Base-by-base conservation (phyloP, 2,329 filamentous ascomycete species). In the Corynespora cassiicola region DNA sequence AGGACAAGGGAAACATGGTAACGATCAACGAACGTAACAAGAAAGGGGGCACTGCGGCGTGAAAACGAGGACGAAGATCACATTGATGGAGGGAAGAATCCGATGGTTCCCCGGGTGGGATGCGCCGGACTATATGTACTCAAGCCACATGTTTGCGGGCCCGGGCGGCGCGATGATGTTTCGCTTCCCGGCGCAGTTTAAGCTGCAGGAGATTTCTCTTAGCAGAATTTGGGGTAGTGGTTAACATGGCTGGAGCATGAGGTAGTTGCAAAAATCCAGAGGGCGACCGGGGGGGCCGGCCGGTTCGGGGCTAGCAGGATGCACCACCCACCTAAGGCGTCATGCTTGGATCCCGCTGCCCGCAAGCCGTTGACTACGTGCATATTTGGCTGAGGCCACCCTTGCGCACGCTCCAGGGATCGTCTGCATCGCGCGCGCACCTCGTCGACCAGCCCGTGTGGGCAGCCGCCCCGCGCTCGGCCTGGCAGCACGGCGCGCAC, bases 151-250 rank as follows among this genome's bases (percentile, higher is more conserved):
- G 56, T 54, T 62, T 64, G 57, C 58, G 58, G 57, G 61, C 54
- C 61, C 63, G 61, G 60, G 63, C 63, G 61, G 60, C 60, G 60
- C 64, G 51, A 42, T 52, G 52, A 65, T 66, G 57, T 47, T 66
- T 66, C 64, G 60, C 62, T 63, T 65, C 62, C 64, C 58, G 64
- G 62, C 60, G 56, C 58, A 62, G 61, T 58, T 64, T 59, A 63
- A 65, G 61, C 59, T 67, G 64, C 65, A 68, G 61, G 61, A 63
- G 52, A 47, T 56, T 52, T 56, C 53, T 57, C 51, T 68, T 65
- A 66, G 63, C 61, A 68, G 62, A 63, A 52, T 61, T 67, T 66
- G 64, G 65, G 63, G 65, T 67, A 66, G 58, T 63, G 56, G n/a
- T 63, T 58, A 62, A 63, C 55, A 61, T 63, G 61, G 61, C 62